These are phyloP conservation scores for Penicillium expansum DNA, from an alignment of 2,329 filamentous ascomycete genomes.

Conservation along the genomic window DNA sequence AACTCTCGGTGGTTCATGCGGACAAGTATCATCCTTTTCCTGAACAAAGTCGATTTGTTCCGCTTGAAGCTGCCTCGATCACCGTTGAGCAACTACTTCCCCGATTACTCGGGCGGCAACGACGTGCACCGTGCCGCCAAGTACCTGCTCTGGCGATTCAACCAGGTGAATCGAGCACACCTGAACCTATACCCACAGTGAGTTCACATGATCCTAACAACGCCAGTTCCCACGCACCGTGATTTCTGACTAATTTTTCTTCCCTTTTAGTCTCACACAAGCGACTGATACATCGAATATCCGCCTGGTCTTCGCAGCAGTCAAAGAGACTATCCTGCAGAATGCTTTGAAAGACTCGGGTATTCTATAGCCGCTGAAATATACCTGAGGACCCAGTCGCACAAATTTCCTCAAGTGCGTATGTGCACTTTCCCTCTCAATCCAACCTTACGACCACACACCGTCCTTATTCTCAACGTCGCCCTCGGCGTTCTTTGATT, in stretches of 20 bases:
- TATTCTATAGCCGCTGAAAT: slow-evolving; percentile 61
- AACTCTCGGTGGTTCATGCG: slow-evolving; percentile 99
- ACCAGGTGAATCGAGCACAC: slow-evolving; percentile 95
- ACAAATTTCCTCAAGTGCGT: not conserved
- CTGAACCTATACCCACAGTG: slow-evolving; percentile 97
- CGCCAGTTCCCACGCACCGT: not conserved
- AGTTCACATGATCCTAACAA: slow-evolving; percentile 41
- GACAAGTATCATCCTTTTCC: slow-evolving; percentile 95
- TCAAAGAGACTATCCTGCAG: slow-evolving; percentile 98
- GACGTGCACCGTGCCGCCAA: slow-evolving; percentile 98
- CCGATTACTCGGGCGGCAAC: slow-evolving; percentile 94
- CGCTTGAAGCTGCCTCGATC: slow-evolving; percentile 88
- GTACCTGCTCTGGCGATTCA: slow-evolving; percentile 96
- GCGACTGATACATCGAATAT: slow-evolving; percentile 99
- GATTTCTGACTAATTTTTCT: slow-evolving; percentile 26
- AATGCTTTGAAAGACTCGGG: slow-evolving; percentile 98
- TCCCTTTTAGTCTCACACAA: slow-evolving; percentile 76
- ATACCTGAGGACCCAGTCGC: not conserved
- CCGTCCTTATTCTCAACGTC: slow-evolving; percentile 4
- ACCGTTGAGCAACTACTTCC: slow-evolving; percentile 91
- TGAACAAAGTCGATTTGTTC: slow-evolving; percentile 99
- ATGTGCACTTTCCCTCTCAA: not conserved
- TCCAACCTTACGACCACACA: slow-evolving; percentile 3
- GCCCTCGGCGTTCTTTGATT: slow-evolving; percentile 3
- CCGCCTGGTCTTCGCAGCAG: slow-evolving; percentile 92